Conservation (phyloP, 2,329 filamentous ascomycete species). For the Zelopaecilomyces penicillatus region DNA sequence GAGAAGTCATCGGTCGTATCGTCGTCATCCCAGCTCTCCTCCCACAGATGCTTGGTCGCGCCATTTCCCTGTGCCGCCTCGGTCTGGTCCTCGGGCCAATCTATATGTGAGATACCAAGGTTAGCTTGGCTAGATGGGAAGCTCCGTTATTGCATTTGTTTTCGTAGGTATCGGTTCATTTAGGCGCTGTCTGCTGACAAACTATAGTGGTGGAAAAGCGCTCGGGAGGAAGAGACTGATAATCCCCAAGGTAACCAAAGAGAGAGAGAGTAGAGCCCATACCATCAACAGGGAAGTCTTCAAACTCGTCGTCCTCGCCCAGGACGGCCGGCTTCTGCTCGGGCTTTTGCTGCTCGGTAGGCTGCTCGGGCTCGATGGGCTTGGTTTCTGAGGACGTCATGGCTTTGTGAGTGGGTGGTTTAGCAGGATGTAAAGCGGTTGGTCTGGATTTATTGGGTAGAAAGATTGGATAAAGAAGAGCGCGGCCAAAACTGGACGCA, state of each 20-base stretch:
- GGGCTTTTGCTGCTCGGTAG: constrained; percentile 21
- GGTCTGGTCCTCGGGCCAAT: constrained; percentile 88
- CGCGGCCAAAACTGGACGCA: too few species aligned
- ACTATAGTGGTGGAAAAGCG: too few species aligned
- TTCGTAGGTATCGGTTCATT: too few species aligned
- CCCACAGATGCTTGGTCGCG: constrained; percentile 77
- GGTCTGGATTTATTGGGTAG: too few species aligned
- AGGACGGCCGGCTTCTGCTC: constrained; percentile 54
- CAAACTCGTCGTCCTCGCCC: constrained; percentile 98
- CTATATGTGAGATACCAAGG: constrained; percentile 34
- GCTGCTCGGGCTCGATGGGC: constrained; percentile 19
- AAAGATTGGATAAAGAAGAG: neutral
- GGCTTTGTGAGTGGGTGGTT: constrained; percentile 1
- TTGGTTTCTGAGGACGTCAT: constrained; percentile 23
- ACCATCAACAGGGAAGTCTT: constrained; percentile 98
- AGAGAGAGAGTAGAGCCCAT: constrained; percentile 17
- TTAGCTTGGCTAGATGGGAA: neutral
- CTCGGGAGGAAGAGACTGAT: too few species aligned
- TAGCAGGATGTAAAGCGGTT: too few species aligned
- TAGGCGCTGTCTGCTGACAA: too few species aligned
- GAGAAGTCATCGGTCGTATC: constrained; percentile 96
- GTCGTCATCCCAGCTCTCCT: constrained; percentile 99
- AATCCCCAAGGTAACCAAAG: neutral
- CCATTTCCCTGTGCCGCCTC: constrained; percentile 66
- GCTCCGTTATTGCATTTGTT: too few species aligned